A percentile compares a stretch with the other conserved stretches of the same genome.
Evolutionary conservation across 2,329 filamentous ascomycete species (phyloP).

Genomic region (Colletotrichum sp.): DNA sequence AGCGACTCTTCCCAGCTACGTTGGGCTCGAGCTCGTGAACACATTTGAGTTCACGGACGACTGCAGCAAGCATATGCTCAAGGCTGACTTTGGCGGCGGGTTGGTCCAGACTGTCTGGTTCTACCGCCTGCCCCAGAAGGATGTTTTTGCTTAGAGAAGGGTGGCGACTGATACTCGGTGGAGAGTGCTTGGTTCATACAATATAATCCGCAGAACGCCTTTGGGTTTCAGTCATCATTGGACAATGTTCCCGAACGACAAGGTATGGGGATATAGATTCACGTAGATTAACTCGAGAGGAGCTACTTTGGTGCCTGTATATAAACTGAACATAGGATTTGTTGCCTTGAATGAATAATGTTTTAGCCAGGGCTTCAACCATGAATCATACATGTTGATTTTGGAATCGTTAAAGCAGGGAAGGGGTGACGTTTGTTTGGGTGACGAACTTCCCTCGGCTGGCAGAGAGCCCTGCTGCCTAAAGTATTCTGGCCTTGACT

Average conservation of each 20-base stretch:
- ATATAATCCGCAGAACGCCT: too few relatives aligned
- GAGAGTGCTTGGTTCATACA: accelerated
- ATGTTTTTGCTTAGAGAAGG: background rate
- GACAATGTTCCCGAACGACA: background rate
- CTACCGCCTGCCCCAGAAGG: background rate
- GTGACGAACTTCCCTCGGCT: background rate
- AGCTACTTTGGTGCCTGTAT: too few relatives aligned
- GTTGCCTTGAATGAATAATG: too few relatives aligned
- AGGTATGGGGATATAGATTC: too few relatives aligned
- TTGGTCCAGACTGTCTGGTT: background rate
- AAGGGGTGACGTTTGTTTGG: background rate
- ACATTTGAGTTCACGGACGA: background rate
- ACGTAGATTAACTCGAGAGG: too few relatives aligned
- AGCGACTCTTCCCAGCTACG: slow-evolving; percentile 7
- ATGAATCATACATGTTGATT: background rate
- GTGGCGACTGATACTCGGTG: background rate
- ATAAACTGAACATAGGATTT: too few relatives aligned
- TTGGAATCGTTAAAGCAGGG: accelerated
- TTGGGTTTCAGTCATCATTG: background rate
- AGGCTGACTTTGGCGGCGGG: background rate
- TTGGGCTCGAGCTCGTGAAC: background rate
- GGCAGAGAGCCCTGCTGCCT: background rate
- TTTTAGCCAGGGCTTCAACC: too few relatives aligned
- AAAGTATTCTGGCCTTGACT: background rate
- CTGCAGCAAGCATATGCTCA: slow-evolving; percentile 2